Evolutionary conservation across 139 green algal species (phyloP).

Genomic region (Raphidocelis subcapitata): DNA sequence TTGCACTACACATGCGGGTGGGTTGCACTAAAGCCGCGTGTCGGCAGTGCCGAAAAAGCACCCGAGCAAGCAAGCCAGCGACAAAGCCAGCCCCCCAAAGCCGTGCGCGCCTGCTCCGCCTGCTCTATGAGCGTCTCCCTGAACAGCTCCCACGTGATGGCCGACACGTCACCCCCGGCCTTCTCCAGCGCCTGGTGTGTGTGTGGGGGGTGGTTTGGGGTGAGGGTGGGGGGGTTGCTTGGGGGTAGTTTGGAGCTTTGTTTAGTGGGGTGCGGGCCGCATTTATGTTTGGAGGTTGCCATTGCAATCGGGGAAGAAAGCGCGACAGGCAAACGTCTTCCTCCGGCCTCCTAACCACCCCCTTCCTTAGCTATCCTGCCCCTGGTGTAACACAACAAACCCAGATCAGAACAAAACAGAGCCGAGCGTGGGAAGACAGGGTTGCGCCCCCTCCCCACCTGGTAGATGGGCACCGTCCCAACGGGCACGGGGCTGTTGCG

Average conservation of each 20-base stretch:
- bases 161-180: conserved; percentile 77
- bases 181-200: conserved; percentile 89
- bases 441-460: conserved; percentile 63
- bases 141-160: conserved; percentile 97
- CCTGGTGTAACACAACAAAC: too few species aligned
- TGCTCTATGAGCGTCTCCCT: conserved; percentile 93
- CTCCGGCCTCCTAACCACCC: too few species aligned
- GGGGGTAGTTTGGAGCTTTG: too few species aligned
- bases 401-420: neutral
- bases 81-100: neutral
- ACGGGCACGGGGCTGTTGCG: conserved; percentile 91
- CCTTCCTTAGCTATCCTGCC: too few species aligned
- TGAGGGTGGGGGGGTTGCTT: too few species aligned
- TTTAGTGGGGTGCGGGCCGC: too few species aligned
- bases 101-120: conserved; percentile 68
- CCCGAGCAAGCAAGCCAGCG: neutral
- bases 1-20: too few species aligned
- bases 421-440: too few species aligned
- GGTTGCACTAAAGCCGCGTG: too few species aligned
- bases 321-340: neutral
- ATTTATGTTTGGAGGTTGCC: too few species aligned
- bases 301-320: conserved; percentile 42
- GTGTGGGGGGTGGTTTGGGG: too few species aligned
- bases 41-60: too few species aligned
- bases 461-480: conserved; percentile 82